phyloP scores from a whole-genome alignment of 2,329 filamentous ascomycete genomes.

The Aspergillus sojae region DNA sequence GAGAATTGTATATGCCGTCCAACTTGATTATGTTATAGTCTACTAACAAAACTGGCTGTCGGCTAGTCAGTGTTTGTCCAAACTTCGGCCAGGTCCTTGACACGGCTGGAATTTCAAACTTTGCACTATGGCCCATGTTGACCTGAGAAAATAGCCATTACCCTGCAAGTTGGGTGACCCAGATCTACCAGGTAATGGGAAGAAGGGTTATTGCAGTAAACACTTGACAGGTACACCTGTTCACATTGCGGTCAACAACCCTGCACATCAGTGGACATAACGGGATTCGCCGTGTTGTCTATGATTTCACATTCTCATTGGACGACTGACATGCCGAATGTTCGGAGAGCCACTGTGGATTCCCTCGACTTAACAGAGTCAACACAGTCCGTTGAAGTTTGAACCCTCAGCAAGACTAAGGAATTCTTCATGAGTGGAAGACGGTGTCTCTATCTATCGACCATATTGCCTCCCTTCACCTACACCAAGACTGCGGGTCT shows the following conservation, averaged over 20 bases:
- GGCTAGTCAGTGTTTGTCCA: neutral
- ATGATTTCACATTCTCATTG: neutral
- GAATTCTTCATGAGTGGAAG: neutral
- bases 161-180: neutral
- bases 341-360: neutral
- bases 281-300: neutral
- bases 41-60: neutral
- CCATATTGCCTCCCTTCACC: neutral
- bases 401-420: neutral
- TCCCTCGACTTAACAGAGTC: neutral
- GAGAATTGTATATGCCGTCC: neutral
- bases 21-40: neutral
- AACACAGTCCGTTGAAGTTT: neutral
- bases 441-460: neutral
- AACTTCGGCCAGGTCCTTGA: too few species aligned
- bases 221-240: neutral
- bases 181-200: neutral
- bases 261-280: neutral
- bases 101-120: neutral
- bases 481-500: neutral
- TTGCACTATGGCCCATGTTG: neutral
- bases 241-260: constrained; percentile 4
- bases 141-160: neutral
- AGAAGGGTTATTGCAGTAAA: neutral
- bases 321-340: neutral